These are phyloP conservation scores for Diaporthe helianthi DNA, from an alignment of 2,329 filamentous ascomycete genomes.

Conservation along the genomic window DNA sequence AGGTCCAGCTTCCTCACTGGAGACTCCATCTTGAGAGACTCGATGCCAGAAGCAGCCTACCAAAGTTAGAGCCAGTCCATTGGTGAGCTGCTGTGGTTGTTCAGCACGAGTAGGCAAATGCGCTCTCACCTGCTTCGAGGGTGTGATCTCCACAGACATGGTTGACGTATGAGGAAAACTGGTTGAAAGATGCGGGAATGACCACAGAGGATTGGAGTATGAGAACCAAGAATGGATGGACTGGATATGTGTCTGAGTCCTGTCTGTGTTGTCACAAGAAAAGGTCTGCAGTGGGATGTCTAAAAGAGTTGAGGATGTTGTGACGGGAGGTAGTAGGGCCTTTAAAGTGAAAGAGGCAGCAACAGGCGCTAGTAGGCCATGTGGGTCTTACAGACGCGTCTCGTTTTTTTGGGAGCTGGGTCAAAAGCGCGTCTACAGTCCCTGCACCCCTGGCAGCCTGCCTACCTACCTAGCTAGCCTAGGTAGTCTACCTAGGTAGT, in stretches of 20 bases:
- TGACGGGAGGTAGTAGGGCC: constrained; percentile 12
- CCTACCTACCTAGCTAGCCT: too few relatives aligned
- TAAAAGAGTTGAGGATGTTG: constrained; percentile 8
- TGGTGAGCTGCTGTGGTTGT: constrained; percentile 35
- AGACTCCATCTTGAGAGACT: constrained; percentile 91
- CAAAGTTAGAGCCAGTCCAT: constrained; percentile 43
- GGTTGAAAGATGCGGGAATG: constrained; percentile 46
- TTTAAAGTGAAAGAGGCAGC: constrained; percentile 28
- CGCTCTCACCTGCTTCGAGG: constrained; percentile 43
- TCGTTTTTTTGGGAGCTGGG: constrained; percentile 25
- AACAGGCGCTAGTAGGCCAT: constrained; percentile 16
- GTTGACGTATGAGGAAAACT: constrained; percentile 38
- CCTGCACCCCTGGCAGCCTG: constrained; percentile 8
- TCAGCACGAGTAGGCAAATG: not conserved
- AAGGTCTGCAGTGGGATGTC: constrained; percentile 8
- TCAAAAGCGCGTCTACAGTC: constrained; percentile 23
- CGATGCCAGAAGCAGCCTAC: constrained; percentile 85
- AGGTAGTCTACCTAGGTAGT: too few relatives aligned
- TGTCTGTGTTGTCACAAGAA: constrained; percentile 3
- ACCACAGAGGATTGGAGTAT: constrained; percentile 17
- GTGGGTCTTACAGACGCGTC: constrained; percentile 28
- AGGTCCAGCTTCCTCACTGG: constrained; percentile 91
- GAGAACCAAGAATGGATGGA: constrained; percentile 2
- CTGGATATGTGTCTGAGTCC: not conserved
- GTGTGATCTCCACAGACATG: constrained; percentile 74